Conservation (phyloP, 1,284 basidiomycete genomes). For the Irpex sp. region DNA sequence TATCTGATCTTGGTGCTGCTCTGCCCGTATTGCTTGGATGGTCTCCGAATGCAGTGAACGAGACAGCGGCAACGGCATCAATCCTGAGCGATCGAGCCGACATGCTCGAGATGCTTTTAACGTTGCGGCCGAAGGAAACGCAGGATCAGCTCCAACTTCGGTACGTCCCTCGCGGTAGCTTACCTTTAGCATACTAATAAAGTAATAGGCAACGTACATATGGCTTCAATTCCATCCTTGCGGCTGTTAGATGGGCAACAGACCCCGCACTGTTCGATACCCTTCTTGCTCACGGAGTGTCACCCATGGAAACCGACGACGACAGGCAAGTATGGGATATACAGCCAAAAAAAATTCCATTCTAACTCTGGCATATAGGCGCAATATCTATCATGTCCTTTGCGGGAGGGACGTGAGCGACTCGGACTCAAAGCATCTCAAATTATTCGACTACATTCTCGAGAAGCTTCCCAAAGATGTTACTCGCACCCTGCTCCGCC, state of each 20-base stretch:
- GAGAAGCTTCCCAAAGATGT: constrained; percentile 46
- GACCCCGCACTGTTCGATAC: constrained; percentile 42
- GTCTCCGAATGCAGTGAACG: constrained; percentile 39
- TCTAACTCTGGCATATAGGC: constrained; percentile 28
- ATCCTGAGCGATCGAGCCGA: constrained; percentile 33
- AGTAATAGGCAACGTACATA: constrained; percentile 11
- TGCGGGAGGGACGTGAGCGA: constrained; percentile 26
- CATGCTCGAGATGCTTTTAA: constrained; percentile 39
- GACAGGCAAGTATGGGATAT: constrained; percentile 34
- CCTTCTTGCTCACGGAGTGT: constrained; percentile 43
- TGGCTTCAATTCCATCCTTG: constrained; percentile 39
- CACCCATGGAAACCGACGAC: constrained; percentile 38
- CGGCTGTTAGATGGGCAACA: constrained; percentile 33
- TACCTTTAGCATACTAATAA: background rate
- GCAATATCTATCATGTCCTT: constrained; percentile 53
- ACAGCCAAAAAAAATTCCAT: background rate
- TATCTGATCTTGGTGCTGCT: constrained; percentile 32
- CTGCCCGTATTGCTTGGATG: constrained; percentile 49
- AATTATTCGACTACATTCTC: constrained; percentile 39
- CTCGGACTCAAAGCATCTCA: background rate
- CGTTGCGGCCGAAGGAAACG: constrained; percentile 37
- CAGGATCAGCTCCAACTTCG: constrained; percentile 36
- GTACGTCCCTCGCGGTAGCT: constrained; percentile 26
- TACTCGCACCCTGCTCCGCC: constrained; percentile 36
- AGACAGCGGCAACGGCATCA: constrained; percentile 44